These are phyloP conservation scores for Plasmodium gallinaceum DNA, from an alignment of 169 alveolate species.

Conservation along the genomic window DNA sequence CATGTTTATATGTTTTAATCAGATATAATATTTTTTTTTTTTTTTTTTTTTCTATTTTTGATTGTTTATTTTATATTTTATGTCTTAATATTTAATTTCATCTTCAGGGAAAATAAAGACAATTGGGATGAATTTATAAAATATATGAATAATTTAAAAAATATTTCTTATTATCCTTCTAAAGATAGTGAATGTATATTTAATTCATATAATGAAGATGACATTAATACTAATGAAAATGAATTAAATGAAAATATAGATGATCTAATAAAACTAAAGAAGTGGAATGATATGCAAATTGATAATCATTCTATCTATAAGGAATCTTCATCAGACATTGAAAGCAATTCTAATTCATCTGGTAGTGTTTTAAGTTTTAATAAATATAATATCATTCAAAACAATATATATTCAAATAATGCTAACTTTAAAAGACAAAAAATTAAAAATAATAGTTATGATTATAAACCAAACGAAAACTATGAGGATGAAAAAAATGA, in stretches of 20 bases:
- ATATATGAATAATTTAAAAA: conserved; percentile 45
- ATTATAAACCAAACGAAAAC: conserved; percentile 18
- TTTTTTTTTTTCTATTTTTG: background rate
- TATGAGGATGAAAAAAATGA: conserved; percentile 8
- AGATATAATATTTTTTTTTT: background rate
- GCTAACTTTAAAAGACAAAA: conserved; percentile 51
- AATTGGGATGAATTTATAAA: conserved; percentile 44
- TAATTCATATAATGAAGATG: conserved; percentile 23
- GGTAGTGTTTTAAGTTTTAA: conserved; percentile 52
- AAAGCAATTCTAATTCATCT: conserved; percentile 35
- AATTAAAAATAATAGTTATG: conserved; percentile 2
- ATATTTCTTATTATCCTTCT: background rate
- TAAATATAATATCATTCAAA: conserved; percentile 49
- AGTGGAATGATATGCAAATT: conserved; percentile 35
- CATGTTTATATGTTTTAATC: background rate
- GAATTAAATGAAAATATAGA: conserved; percentile 27
- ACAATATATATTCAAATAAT: conserved; percentile 67
- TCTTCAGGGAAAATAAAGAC: conserved; percentile 30
- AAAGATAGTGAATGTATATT: conserved; percentile 8
- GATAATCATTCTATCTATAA: conserved; percentile 22
- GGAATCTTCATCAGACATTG: conserved; percentile 38
- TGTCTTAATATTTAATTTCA: background rate
- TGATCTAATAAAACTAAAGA: conserved; percentile 56
- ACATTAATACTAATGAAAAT: conserved; percentile 16
- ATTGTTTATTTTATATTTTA: background rate